These are phyloP conservation scores for Penicillium thymicola DNA, from an alignment of 2,329 filamentous ascomycete species.

Conservation along the genomic window DNA sequence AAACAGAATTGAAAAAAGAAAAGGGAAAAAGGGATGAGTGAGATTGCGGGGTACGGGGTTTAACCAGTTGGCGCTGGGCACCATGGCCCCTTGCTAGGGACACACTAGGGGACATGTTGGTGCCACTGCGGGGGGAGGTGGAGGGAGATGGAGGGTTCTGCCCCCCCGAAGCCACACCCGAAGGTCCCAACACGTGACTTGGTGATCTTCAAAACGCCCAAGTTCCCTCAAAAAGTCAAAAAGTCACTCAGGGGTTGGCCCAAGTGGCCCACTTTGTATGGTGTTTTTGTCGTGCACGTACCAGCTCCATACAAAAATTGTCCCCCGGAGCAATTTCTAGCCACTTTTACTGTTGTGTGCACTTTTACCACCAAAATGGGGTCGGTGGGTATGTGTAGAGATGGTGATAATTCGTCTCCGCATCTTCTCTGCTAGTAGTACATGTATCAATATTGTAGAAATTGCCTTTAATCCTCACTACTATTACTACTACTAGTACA, in stretches of 20 bases:
- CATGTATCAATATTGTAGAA: not conserved
- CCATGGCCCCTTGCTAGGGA: no score
- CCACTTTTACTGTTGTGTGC: not conserved
- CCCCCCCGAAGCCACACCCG: no score
- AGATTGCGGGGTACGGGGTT: not conserved
- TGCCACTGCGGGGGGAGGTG: not conserved
- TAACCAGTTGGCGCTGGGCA: not conserved
- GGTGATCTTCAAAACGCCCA: not conserved
- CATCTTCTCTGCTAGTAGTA: not conserved
- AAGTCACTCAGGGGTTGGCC: not conserved
- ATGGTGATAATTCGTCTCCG: not conserved
- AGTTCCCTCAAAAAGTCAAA: not conserved
- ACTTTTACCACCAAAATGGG: not conserved
- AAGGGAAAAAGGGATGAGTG: not conserved
- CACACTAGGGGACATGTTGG: no score
- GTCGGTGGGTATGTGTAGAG: slow-evolving; percentile 1
- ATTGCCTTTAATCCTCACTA: not conserved
- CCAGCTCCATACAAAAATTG: not conserved
- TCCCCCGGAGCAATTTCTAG: slow-evolving; percentile 1
- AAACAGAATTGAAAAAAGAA: not conserved
- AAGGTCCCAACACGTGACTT: not conserved
- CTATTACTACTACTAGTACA: no score
- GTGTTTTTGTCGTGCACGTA: not conserved
- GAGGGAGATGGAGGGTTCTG: not conserved
- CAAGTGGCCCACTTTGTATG: not conserved